phyloP scores from a whole-genome alignment of 2,329 filamentous ascomycete genomes.

The Pseudogymnoascus sp. region DNA sequence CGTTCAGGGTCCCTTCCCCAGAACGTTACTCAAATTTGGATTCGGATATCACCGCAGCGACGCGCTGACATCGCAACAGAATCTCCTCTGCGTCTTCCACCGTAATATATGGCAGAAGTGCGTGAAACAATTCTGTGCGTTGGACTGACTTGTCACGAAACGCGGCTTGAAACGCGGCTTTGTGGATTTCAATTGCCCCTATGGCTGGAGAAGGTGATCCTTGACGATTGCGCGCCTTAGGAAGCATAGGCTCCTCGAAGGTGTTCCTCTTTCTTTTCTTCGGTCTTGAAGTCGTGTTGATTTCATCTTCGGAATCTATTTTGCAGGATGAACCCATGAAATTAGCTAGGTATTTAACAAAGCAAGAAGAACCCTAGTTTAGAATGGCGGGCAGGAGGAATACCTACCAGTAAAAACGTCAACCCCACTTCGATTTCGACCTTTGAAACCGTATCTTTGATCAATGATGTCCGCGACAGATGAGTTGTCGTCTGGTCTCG shows the following conservation, averaged over 20 bases:
- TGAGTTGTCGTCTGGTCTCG: not conserved
- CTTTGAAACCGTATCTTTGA: not conserved
- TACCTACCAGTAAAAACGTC: not conserved
- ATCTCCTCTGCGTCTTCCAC: not conserved
- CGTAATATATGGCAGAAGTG: not conserved
- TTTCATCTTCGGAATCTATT: not conserved
- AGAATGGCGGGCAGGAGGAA: not conserved
- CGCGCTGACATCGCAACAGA: not conserved
- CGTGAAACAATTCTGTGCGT: not conserved
- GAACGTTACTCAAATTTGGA: not conserved
- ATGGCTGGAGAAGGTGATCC: not conserved
- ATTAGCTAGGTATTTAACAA: not conserved
- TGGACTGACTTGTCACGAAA: not conserved
- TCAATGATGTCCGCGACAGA: not conserved
- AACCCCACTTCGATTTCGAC: not conserved
- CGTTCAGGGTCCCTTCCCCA: not conserved
- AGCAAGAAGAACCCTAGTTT: not conserved
- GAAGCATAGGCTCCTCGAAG: not conserved
- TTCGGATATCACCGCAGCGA: not conserved
- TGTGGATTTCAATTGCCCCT: not conserved
- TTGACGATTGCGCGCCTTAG: not conserved
- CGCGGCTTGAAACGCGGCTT: not conserved
- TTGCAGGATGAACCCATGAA: not conserved
- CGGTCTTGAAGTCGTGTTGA: not conserved
- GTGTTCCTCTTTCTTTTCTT: not conserved